Conservation (phyloP, 176 grass and related monocot genomes). For the Musa acuminata region DNA sequence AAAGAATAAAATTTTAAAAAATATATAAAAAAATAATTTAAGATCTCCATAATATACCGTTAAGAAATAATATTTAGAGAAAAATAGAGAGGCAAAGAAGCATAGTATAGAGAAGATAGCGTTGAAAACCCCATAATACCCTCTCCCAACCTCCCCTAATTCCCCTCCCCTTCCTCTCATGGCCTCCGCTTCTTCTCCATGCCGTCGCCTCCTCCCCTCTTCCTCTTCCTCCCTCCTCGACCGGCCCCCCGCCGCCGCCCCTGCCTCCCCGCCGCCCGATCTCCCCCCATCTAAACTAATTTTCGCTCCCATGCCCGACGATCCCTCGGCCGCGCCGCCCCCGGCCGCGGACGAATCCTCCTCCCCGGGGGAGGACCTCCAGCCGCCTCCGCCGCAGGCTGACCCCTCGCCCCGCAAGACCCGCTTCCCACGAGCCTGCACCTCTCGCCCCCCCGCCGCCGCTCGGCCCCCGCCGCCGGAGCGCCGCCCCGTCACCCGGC, state of each 20-base stretch:
- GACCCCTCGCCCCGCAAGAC: constrained; percentile 28
- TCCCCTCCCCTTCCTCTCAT: constrained; percentile 28
- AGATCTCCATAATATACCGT: too few relatives aligned
- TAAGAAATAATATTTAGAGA: neutral
- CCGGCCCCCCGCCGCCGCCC: constrained; percentile 4
- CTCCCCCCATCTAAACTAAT: constrained; percentile 9
- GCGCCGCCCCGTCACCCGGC: constrained; percentile 26
- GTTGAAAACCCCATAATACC: neutral
- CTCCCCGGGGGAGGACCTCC: constrained; percentile 13
- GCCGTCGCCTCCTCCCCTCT: constrained; percentile 25
- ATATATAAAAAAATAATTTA: too few relatives aligned
- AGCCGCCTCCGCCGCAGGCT: neutral
- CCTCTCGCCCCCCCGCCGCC: constrained; percentile 20
- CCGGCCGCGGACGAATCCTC: constrained; percentile 10
- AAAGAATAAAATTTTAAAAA: too few relatives aligned
- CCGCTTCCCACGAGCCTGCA: constrained; percentile 76
- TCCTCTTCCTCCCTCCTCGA: constrained; percentile 20
- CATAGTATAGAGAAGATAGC: too few relatives aligned
- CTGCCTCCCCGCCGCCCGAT: neutral
- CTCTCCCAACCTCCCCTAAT: constrained; percentile 13
- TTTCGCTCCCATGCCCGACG: constrained; percentile 6
- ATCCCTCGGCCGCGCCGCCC: constrained; percentile 22
- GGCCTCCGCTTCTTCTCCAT: constrained; percentile 11
- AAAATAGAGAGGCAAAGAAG: neutral
- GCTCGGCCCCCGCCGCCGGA: constrained; percentile 30